These are phyloP conservation scores for Porphyrellus sp. DNA, from an alignment of 1,284 basidiomycete species.

Conservation along the genomic window DNA sequence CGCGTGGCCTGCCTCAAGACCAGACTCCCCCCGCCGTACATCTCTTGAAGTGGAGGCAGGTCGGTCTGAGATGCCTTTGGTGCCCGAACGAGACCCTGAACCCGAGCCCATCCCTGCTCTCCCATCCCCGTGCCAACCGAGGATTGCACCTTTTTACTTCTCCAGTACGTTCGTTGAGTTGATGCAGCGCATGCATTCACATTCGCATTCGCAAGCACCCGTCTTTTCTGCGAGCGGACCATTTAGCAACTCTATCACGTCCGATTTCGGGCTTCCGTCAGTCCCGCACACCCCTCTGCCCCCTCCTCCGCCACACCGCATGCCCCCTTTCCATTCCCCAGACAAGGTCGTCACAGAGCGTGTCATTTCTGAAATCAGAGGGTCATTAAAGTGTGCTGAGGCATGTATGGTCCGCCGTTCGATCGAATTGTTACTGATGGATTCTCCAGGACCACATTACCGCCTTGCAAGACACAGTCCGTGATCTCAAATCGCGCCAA, in stretches of 20 bases:
- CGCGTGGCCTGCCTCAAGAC: slow-evolving; percentile 35
- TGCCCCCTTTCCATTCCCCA: slow-evolving; percentile 15
- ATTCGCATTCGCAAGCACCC: slow-evolving; percentile 16
- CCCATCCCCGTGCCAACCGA: slow-evolving; percentile 1
- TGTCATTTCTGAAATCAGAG: slow-evolving; percentile 25
- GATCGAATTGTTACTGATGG: slow-evolving; percentile 1
- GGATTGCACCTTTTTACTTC: slow-evolving; percentile 3
- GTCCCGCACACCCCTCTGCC: slow-evolving; percentile 13
- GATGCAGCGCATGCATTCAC: slow-evolving; percentile 21
- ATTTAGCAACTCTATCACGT: slow-evolving; percentile 26
- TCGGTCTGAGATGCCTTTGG: slow-evolving; percentile 9
- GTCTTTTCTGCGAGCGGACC: slow-evolving; percentile 21
- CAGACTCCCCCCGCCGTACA: slow-evolving; percentile 23
- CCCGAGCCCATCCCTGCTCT: background rate
- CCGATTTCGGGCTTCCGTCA: slow-evolving; percentile 22
- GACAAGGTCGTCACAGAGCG: slow-evolving; percentile 21
- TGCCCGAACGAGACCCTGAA: background rate
- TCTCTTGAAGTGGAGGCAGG: slow-evolving; percentile 14
- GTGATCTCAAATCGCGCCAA: slow-evolving; percentile 27
- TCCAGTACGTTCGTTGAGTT: slow-evolving; percentile 14
- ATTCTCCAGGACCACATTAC: slow-evolving; percentile 26
- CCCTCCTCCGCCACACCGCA: slow-evolving; percentile 2
- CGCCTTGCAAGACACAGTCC: slow-evolving; percentile 20
- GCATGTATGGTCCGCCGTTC: background rate
- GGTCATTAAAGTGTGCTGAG: slow-evolving; percentile 25